phyloP scores from a whole-genome alignment of 2,329 filamentous ascomycete genomes.

The Microcera coccophila region DNA sequence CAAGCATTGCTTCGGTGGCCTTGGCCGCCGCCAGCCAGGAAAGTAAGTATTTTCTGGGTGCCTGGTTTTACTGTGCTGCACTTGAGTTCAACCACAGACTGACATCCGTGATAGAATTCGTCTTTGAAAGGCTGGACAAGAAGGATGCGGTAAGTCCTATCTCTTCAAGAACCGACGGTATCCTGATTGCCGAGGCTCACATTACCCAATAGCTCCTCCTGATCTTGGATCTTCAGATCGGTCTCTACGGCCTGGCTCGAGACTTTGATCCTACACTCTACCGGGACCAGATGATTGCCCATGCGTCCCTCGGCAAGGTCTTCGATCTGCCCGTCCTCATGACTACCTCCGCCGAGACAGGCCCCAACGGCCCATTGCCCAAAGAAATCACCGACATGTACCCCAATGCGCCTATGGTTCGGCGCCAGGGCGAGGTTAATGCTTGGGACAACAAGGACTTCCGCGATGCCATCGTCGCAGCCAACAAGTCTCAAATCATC shows the following conservation, averaged over 20 bases:
- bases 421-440: conserved; percentile 68
- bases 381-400: conserved; percentile 67
- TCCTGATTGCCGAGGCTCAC: fast-evolving
- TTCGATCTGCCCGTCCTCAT: conserved; percentile 67
- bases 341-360: conserved; percentile 64
- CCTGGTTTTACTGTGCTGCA: not conserved
- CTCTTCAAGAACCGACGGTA: not conserved
- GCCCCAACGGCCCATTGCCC: conserved; percentile 68
- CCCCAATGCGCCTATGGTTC: conserved; percentile 62
- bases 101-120: conserved; percentile 9
- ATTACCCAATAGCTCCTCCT: conserved; percentile 28
- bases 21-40: conserved; percentile 11
- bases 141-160: conserved; percentile 20
- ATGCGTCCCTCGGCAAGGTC: conserved; percentile 60
- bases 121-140: conserved; percentile 27
- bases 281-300: conserved; percentile 63
- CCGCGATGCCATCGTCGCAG: conserved; percentile 59
- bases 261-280: conserved; percentile 65
- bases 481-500: conserved; percentile 66
- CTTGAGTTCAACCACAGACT: not conserved
- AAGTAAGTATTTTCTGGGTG: not conserved
- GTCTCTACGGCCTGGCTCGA: conserved; percentile 45
- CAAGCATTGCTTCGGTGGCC: conserved; percentile 11
- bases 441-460: conserved; percentile 74
- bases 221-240: conserved; percentile 37